These are phyloP conservation scores for Fusarium sp. DNA, from an alignment of 2,329 filamentous ascomycete genomes.

Conservation along the genomic window DNA sequence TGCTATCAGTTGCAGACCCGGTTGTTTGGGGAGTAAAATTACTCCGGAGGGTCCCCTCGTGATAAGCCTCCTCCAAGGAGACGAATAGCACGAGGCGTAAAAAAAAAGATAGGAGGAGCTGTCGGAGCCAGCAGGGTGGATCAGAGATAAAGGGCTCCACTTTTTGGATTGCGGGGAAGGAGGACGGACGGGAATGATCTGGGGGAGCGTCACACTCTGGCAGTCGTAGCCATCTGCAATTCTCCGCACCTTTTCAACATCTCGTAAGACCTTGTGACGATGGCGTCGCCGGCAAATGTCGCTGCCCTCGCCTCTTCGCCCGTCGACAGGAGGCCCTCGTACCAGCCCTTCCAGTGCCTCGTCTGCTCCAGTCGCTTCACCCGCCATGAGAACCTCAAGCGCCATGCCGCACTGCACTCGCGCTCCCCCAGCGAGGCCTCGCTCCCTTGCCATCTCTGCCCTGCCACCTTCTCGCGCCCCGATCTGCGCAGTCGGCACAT, in stretches of 20 bases:
- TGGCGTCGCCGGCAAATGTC: slow-evolving; percentile 15
- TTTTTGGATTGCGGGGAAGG: slow-evolving; percentile 13
- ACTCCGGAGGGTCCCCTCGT: neutral
- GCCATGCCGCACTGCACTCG: slow-evolving; percentile 58
- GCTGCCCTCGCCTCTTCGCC: neutral
- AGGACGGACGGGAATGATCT: slow-evolving; percentile 1
- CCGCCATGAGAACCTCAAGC: slow-evolving; percentile 51
- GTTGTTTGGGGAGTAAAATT: neutral
- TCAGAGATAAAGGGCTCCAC: slow-evolving; percentile 5
- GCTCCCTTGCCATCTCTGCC: slow-evolving; percentile 56
- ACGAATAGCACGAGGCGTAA: slow-evolving; percentile 1
- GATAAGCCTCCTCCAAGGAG: neutral
- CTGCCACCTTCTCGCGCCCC: slow-evolving; percentile 57
- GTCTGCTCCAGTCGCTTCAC: slow-evolving; percentile 53
- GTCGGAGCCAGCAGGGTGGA: neutral
- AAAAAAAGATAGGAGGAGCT: slow-evolving; percentile 8
- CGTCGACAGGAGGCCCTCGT: slow-evolving; percentile 8
- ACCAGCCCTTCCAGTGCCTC: slow-evolving; percentile 59
- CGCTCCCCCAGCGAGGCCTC: slow-evolving; percentile 50
- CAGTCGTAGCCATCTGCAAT: neutral
- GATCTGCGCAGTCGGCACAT: slow-evolving; percentile 60
- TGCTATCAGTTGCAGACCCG: slow-evolving; percentile 3
- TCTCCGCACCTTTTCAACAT: slow-evolving; percentile 1
- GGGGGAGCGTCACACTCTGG: slow-evolving; percentile 10
- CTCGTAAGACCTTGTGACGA: neutral